phyloP scores from a whole-genome alignment of 164 flowering plant genomes.

The Protea cynaroides region DNA sequence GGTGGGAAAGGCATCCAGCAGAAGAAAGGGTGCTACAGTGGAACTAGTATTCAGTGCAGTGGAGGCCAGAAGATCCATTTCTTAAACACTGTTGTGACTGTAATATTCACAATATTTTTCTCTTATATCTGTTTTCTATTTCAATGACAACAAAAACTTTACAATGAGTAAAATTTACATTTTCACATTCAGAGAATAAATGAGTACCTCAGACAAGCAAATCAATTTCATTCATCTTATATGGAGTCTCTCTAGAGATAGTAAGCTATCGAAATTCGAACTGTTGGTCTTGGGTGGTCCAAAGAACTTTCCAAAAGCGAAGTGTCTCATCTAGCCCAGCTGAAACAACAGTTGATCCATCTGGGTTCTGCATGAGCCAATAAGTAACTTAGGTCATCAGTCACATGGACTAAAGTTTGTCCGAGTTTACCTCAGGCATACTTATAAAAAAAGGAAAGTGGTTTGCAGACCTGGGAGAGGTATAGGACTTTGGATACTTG shows the following conservation, averaged over 20 bases:
- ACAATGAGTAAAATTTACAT: too few relatives aligned
- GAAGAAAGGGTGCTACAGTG: conserved; percentile 78
- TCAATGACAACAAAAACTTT: too few relatives aligned
- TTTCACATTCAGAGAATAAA: too few relatives aligned
- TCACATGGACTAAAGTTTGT: neutral
- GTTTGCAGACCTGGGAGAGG: conserved; percentile 39
- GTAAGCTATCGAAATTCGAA: conserved; percentile 24
- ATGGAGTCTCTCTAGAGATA: conserved; percentile 33
- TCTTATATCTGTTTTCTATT: too few relatives aligned
- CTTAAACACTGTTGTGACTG: too few relatives aligned
- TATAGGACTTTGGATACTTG: conserved; percentile 37
- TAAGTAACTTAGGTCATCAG: neutral
- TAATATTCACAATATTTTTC: too few relatives aligned
- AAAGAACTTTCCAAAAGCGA: conserved; percentile 45
- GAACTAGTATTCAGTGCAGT: conserved; percentile 50
- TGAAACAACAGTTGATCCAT: conserved; percentile 44
- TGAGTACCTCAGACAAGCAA: neutral
- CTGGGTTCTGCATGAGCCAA: conserved; percentile 42
- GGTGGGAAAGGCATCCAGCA: conserved; percentile 67
- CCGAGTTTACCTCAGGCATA: neutral
- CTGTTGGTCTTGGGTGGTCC: conserved; percentile 23
- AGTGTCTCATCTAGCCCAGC: conserved; percentile 52
- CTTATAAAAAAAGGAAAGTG: neutral
- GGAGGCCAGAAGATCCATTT: too few relatives aligned
- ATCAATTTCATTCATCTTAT: conserved; percentile 27